Evolutionary conservation across 805 yeast genomes (phyloP), one percentile per base, ranked within the genome.

Genomic region (Candida chilensis): DNA sequence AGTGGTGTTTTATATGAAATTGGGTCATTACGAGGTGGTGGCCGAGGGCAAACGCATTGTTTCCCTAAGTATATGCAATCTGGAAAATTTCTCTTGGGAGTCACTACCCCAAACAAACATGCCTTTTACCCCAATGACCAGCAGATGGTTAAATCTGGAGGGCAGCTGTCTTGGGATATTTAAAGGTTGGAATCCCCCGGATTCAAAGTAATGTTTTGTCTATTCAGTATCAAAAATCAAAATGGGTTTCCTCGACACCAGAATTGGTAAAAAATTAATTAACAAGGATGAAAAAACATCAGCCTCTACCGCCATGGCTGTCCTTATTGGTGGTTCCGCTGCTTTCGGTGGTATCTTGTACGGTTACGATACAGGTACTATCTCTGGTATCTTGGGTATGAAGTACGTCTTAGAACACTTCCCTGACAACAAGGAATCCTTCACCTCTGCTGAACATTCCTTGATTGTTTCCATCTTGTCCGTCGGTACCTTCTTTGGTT

Each of bases 401-500:
- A 48, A 54, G 17, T 76, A 70, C 41, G 75, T 70, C 14, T 48
- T 55, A n/a, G 34, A 45, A n/a, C 48, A 47, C 13, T 64, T 68
- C 38, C 71, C 74, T 2, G 32, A 45, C 4, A 56, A 61, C 32
- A 41, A 48, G 9, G 33, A 38, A 5, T 47, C 52, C 27, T 71
- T 71, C 37, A 54, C 58, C 3, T 59, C 67, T 13, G 63, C 60
- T 40, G 74, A 71, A 45, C 52, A 73, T 38, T 71, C 78, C 34
- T 49, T 81, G 25, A 71, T 79, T 28, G 79, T 82, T n/a, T 79
- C 85, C n/a, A 74, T 78, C 33, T 61, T 80, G 33, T 76, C 85
- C 12, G 64, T 76, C 33, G 88, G 88, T 39, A 79, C 86, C 11
- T 75, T 77, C 42, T 55, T 65, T 37, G 90, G 88, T 37, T 78